Evolutionary conservation across 2,329 filamentous ascomycete species (phyloP).

Genomic region (Fusarium musae): DNA sequence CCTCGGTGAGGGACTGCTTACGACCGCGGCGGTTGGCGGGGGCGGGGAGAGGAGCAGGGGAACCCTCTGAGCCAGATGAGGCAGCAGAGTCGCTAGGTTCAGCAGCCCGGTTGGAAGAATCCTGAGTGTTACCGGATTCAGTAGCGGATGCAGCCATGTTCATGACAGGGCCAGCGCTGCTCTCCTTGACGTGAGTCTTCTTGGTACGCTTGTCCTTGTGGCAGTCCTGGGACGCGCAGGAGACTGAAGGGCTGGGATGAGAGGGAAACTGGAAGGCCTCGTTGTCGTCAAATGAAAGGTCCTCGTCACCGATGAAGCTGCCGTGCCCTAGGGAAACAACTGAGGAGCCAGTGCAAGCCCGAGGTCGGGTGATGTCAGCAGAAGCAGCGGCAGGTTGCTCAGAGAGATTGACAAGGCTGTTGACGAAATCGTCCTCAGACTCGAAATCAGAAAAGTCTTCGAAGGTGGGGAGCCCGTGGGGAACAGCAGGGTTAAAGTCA

Average conservation of each 20-base stretch:
- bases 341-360: constrained; percentile 74
- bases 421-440: constrained; percentile 84
- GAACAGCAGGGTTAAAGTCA: constrained; percentile 62
- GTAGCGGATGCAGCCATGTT: constrained; percentile 51
- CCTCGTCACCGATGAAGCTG: constrained; percentile 79
- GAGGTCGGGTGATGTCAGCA: constrained; percentile 73
- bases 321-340: constrained; percentile 78
- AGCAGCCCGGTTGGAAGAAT: constrained; percentile 49
- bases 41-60: constrained; percentile 56
- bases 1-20: constrained; percentile 98
- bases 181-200: constrained; percentile 61
- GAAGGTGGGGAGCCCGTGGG: constrained; percentile 75
- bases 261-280: constrained; percentile 69
- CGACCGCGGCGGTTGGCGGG: constrained; percentile 91
- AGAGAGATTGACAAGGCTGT: constrained; percentile 76
- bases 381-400: constrained; percentile 53
- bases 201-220: constrained; percentile 69
- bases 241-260: constrained; percentile 67
- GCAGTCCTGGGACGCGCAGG: constrained; percentile 55
- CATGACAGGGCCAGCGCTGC: constrained; percentile 54
- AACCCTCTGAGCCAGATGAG: constrained; percentile 58
- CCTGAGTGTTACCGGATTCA: constrained; percentile 51
- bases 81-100: constrained; percentile 53
- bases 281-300: constrained; percentile 79
- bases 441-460: constrained; percentile 91